Evolutionary conservation across 2,329 filamentous ascomycete genomes (phyloP), one percentile per base, ranked within the genome.

Genomic region (Claviceps pusilla): DNA sequence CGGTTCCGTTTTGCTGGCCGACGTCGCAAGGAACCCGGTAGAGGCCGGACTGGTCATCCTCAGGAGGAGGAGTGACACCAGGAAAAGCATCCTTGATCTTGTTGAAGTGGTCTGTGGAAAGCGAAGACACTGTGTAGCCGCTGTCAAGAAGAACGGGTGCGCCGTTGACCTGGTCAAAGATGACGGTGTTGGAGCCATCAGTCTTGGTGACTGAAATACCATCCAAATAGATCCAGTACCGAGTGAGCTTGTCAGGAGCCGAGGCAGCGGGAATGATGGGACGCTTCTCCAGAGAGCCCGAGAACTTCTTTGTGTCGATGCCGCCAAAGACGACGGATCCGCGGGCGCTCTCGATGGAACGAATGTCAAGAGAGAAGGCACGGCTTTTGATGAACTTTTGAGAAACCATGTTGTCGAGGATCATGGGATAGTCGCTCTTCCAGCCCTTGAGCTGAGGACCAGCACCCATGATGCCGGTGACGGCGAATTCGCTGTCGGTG

Each of bases 41-140:
- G 48, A 73, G 71, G 9, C 71, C 73, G 3, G 69, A 61, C 1
- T 53, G 19, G 29, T 57, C 53, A 33, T 66, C 60, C 7, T 24
- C 3, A 4, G 51, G 33, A 29, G 58, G 57, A 4, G 54, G 33
- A 31, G 48, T 54, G 43, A 53, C 57, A 2, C 51, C 53, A 16
- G 66, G 66, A 60, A 69, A 80, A 56, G 60, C 71, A 63, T 52
- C 66, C 55, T 62, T 69, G 39, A 82, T 68, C 37, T 65, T 59
- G 33, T 67, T 58, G 55, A 79, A 75, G 56, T 86, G 66, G 37
- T 70, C 62, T 56, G 78, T 69, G 3, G 85, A 85, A 2, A 89
- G 74, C 57, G 83, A 80, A 65, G 78, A 84, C 54, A 86, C 70
- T 46, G 80, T 84, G 57, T 79, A 83, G 55, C 85, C 85, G 14